Percentiles rank a stretch among this genome's conserved stretches.
These are phyloP conservation scores for Helotiales sp. DNA, from an alignment of 2,329 filamentous ascomycete species.

Conservation along the genomic window DNA sequence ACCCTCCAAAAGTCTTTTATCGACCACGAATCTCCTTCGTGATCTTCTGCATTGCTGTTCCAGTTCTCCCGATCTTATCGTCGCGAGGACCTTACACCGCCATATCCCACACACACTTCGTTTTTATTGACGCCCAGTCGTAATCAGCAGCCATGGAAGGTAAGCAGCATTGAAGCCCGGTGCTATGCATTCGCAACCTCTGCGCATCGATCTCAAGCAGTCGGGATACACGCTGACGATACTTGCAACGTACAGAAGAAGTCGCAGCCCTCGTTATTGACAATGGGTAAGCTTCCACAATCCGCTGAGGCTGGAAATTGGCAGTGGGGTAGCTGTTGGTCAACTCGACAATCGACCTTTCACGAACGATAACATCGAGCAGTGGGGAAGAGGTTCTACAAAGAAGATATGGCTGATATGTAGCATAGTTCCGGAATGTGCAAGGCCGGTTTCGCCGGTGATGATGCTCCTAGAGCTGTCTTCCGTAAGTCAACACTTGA, in stretches of 20 bases:
- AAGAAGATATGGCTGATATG: slow-evolving; percentile 24
- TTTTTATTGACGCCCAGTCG: slow-evolving; percentile 35
- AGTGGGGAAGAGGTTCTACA: slow-evolving; percentile 7
- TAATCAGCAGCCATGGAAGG: slow-evolving; percentile 42
- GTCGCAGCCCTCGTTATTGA: slow-evolving; percentile 99
- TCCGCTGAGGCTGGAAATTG: slow-evolving; percentile 27
- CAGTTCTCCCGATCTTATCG: slow-evolving; percentile 27
- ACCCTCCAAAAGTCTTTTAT: slow-evolving; percentile 23
- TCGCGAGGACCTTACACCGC: slow-evolving; percentile 31
- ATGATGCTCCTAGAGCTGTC: slow-evolving; percentile 99
- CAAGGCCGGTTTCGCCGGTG: slow-evolving; percentile 99
- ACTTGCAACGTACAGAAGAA: slow-evolving; percentile 72
- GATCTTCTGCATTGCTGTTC: slow-evolving; percentile 27
- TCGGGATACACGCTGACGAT: slow-evolving; percentile 28
- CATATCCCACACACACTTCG: slow-evolving; percentile 30
- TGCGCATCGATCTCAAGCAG: slow-evolving; percentile 22
- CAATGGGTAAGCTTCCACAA: slow-evolving; percentile 90
- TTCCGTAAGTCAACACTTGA: slow-evolving; percentile 81
- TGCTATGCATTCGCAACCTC: slow-evolving; percentile 1
- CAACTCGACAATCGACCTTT: slow-evolving; percentile 7
- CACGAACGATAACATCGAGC: slow-evolving; percentile 9
- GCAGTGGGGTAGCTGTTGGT: slow-evolving; percentile 28
- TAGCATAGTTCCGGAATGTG: slow-evolving; percentile 95
- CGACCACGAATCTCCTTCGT: slow-evolving; percentile 33
- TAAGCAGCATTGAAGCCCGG: slow-evolving; percentile 30